phyloP scores from a whole-genome alignment of 75 land plant species.

The Pinus tabuliformis region DNA sequence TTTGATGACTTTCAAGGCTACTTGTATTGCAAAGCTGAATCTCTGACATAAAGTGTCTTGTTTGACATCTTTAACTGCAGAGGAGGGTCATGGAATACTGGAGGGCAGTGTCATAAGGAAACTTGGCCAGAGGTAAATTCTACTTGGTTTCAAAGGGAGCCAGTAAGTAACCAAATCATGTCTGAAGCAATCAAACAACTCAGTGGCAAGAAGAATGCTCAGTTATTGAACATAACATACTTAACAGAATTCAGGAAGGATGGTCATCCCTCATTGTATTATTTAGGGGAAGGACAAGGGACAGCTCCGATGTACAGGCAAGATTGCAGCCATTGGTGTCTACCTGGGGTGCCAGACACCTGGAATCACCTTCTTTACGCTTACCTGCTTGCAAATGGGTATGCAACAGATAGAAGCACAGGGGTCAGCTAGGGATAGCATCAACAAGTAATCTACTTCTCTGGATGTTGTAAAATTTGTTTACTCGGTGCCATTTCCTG shows the following conservation, averaged over 20 bases:
- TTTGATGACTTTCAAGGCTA: no score
- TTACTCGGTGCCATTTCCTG: no score
- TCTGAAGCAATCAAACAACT: conserved; percentile 23
- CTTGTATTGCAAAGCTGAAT: background rate
- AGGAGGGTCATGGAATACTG: conserved; percentile 64
- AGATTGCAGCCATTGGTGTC: conserved; percentile 95
- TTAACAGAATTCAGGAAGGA: conserved; percentile 67
- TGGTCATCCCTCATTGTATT: conserved; percentile 61
- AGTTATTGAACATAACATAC: conserved; percentile 68
- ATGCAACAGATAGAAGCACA: conserved; percentile 9
- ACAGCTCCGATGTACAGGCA: conserved; percentile 17
- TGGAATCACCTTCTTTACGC: conserved; percentile 84
- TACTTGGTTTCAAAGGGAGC: conserved; percentile 18
- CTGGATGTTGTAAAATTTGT: no score
- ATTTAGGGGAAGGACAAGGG: conserved; percentile 37
- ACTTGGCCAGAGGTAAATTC: conserved; percentile 42
- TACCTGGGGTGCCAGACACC: conserved; percentile 89
- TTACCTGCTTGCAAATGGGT: conserved; percentile 39
- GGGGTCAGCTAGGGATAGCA: background rate
- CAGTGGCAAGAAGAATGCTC: conserved; percentile 21
- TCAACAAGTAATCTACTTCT: no score
- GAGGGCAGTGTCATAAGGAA: conserved; percentile 48
- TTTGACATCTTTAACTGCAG: conserved; percentile 26
- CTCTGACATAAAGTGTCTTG: background rate
- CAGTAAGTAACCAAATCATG: conserved; percentile 36